Evolutionary conservation across 1,284 basidiomycete genomes (phyloP).

Genomic region (Sphaerobolus stellatus): DNA sequence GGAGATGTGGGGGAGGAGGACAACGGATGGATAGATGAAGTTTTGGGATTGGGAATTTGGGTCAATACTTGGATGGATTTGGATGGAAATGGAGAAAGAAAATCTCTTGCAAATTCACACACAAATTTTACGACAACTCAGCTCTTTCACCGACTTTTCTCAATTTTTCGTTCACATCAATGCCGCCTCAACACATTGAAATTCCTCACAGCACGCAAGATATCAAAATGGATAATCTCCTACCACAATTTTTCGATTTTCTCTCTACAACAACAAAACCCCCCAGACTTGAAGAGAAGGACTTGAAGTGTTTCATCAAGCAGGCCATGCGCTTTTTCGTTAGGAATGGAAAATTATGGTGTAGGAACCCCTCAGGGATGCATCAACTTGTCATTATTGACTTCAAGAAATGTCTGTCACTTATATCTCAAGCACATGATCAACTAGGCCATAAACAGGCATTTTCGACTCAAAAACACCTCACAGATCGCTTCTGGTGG

Average conservation of each 20-base stretch:
- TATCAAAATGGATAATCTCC: neutral
- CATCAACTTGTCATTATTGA: neutral
- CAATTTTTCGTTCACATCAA: no score
- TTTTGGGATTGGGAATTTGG: no score
- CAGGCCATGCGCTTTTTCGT: neutral
- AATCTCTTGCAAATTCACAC: no score
- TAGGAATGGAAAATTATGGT: neutral
- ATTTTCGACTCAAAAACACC: neutral
- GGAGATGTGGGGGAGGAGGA: no score
- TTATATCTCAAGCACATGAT: constrained; percentile 1
- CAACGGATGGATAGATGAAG: no score
- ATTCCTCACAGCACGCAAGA: no score
- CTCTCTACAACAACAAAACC: neutral
- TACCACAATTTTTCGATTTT: neutral
- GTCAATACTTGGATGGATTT: no score
- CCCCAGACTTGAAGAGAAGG: neutral
- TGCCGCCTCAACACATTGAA: no score
- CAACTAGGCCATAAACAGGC: constrained; percentile 6
- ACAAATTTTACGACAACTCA: no score
- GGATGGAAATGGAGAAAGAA: no score
- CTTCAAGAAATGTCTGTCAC: neutral
- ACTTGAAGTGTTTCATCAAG: neutral
- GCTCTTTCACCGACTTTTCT: no score
- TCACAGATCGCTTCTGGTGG: constrained; percentile 10
- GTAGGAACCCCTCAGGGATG: neutral